Evolutionary conservation across 2,329 filamentous ascomycete species (phyloP).

Genomic region (Aspergillus phoenicis): DNA sequence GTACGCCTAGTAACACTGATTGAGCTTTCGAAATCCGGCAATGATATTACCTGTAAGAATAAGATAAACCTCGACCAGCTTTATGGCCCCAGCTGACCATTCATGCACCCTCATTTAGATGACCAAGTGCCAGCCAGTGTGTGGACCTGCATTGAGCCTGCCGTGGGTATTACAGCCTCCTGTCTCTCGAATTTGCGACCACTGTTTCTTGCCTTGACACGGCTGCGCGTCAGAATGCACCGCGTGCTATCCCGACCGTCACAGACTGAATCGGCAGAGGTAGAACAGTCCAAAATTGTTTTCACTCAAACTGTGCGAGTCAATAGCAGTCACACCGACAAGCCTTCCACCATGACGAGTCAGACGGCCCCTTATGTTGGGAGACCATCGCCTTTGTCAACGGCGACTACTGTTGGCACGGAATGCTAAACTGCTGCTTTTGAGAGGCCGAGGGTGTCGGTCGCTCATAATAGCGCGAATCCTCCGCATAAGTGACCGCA

Average conservation of each 20-base stretch:
- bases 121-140: slow-evolving; percentile 30
- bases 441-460: too few relatives aligned
- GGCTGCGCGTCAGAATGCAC: background rate
- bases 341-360: background rate
- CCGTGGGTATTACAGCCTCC: slow-evolving; percentile 32
- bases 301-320: background rate
- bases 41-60: slow-evolving; percentile 30
- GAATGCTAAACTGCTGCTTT: too few relatives aligned
- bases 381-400: too few relatives aligned
- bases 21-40: slow-evolving; percentile 23
- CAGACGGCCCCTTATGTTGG: background rate
- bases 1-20: slow-evolving; percentile 30
- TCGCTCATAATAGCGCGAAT: too few relatives aligned
- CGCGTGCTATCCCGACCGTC: background rate
- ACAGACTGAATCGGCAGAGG: background rate
- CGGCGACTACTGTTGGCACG: too few relatives aligned
- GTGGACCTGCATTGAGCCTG: slow-evolving; percentile 37
- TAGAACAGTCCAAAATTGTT: background rate
- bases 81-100: background rate
- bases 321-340: background rate
- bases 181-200: slow-evolving; percentile 35
- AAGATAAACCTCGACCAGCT: background rate
- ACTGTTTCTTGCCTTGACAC: slow-evolving; percentile 19
- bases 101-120: slow-evolving; percentile 14
- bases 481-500: too few relatives aligned